phyloP scores from a whole-genome alignment of 2,329 filamentous ascomycete species.

The Pseudogymnoascus pannorum region DNA sequence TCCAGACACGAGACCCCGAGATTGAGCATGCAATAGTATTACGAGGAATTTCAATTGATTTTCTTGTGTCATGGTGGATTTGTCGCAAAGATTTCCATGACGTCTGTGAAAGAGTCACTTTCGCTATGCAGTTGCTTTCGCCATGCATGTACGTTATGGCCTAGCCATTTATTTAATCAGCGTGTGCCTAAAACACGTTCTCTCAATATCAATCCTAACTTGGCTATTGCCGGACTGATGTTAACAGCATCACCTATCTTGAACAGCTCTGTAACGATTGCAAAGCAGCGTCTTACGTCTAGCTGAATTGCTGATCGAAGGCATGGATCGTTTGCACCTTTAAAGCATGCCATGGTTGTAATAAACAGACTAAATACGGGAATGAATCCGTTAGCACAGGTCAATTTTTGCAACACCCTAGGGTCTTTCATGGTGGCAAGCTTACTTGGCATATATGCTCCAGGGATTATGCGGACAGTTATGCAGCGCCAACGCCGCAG shows the following conservation, averaged over 20 bases:
- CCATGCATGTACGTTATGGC: no score
- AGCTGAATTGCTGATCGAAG: background rate
- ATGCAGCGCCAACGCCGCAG: background rate
- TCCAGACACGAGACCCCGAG: no score
- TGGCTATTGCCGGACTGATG: constrained; percentile 5
- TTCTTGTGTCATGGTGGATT: no score
- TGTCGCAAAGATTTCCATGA: no score
- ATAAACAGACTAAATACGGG: background rate
- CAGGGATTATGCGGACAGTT: background rate
- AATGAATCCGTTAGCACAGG: background rate
- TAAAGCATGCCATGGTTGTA: constrained; percentile 4
- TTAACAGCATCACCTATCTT: background rate
- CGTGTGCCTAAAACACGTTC: constrained; percentile 1
- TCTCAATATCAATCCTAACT: constrained; percentile 8
- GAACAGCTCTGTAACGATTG: constrained; percentile 4
- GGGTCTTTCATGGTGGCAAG: background rate
- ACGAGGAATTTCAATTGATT: no score
- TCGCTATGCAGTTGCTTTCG: no score
- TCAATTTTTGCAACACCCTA: background rate
- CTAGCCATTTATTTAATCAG: background rate
- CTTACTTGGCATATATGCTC: background rate
- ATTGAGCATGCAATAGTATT: no score
- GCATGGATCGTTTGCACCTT: background rate
- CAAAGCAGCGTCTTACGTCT: background rate
- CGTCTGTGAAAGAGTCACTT: no score